Base-by-base conservation (phyloP, 2,329 filamentous ascomycete genomes). In the Epichloe brachyelytri region DNA sequence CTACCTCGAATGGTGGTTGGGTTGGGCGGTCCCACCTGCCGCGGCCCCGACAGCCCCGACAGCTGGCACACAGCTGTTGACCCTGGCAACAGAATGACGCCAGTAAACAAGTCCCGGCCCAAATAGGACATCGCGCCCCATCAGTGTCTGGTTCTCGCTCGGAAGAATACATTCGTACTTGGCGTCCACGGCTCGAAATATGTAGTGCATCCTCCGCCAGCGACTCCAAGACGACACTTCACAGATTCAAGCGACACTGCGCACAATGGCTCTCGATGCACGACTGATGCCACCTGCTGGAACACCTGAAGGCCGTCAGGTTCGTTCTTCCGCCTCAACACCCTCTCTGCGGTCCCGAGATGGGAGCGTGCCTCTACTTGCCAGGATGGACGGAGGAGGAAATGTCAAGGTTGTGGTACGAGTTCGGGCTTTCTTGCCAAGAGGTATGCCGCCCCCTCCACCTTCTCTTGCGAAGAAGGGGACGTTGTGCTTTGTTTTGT, bases 391-490 rank as follows among this genome's bases (percentile, higher is more conserved):
- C 62, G 65, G 76, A 56, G 85, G 82, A 55, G 86, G 85, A 52
- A 93, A 93, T 67, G 87, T 93, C 53, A 78, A 82, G 59, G 87
- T 93, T 30, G 87, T 91, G 33, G 87, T 93, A 54, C 77, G 87
- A 64, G 86, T 91, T 51, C 75, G 87, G 62, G 86, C 80, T 1
- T 91, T 91, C 71, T 71, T 93, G 53, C 84, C 81, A 46, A 72
- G 87, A 80, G 87, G 87, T 56, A 41, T 41, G n/a, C 30, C n/a
- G 41, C 39, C 30, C 34, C 45, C 20, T n/a, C 46, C 36, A 12
- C 36, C 41, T 15, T 22, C 26, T 30, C 8, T 30, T 11, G 26
- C 26, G 26, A 30, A 30, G 26, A 30, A 4, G 26, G 26, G 8
- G 26, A 30, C 8, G 26, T 30, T 11, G 8, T 30, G 3, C 4